A percentile compares a stretch with the other conserved stretches of the same genome.
Conservation (phyloP, 2,329 filamentous ascomycete species). For the Sporothrix protearum region DNA sequence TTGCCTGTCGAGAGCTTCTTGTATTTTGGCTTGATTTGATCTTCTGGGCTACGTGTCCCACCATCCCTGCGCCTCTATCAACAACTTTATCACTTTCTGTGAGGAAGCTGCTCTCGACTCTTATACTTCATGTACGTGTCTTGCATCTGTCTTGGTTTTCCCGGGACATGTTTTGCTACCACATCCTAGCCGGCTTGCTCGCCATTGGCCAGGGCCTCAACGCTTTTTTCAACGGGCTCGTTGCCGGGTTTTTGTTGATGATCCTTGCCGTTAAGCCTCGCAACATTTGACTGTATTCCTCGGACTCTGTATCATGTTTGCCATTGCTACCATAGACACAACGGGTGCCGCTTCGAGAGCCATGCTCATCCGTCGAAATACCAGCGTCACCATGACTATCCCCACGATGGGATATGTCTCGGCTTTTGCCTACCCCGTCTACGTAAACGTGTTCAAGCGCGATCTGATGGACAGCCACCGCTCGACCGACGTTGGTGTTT, state of each 20-base stretch:
- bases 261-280: slow-evolving; percentile 50
- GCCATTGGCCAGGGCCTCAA: slow-evolving; percentile 59
- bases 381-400: slow-evolving; percentile 33
- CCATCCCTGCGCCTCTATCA: slow-evolving; percentile 42
- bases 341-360: slow-evolving; percentile 49
- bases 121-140: slow-evolving; percentile 20
- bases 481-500: slow-evolving; percentile 33
- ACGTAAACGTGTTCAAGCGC: slow-evolving; percentile 35
- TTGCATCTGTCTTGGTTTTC: not conserved
- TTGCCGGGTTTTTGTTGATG: slow-evolving; percentile 54
- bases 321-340: slow-evolving; percentile 51
- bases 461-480: slow-evolving; percentile 35
- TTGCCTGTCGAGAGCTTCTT: not conserved
- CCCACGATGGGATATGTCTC: slow-evolving; percentile 35
- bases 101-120: slow-evolving; percentile 33
- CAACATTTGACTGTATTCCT: slow-evolving; percentile 53
- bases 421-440: slow-evolving; percentile 34
- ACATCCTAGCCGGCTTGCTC: slow-evolving; percentile 45
- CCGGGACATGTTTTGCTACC: no score
- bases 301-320: slow-evolving; percentile 51
- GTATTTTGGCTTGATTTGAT: not conserved
- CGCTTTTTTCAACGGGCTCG: slow-evolving; percentile 56
- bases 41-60: not conserved
- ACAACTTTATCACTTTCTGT: slow-evolving; percentile 54
- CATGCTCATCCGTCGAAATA: slow-evolving; percentile 45